Base-by-base conservation (phyloP, 495 filamentous ascomycete species). In the Lineolata rhizophorae region DNA sequence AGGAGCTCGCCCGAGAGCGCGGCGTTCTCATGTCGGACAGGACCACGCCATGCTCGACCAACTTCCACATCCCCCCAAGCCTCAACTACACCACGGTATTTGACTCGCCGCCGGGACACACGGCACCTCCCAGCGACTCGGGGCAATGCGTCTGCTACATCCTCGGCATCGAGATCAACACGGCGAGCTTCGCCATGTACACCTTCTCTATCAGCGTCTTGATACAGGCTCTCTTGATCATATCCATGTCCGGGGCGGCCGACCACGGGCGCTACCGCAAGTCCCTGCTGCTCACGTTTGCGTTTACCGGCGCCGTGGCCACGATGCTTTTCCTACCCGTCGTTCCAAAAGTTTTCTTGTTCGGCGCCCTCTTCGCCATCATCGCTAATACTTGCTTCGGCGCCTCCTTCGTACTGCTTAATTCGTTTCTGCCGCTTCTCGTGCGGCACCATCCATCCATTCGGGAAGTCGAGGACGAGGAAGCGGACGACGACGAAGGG, bases 151-250 rank as follows among this genome's bases (percentile, higher is more conserved):
- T 95, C 31, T 64, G 95, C 42, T 67, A 71, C 35, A 53, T 97
- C 5, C 53, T 91, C 27, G 87, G 87, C 3, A 51, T 68, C 33
- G 76, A 92, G 41, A 72, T 97, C 47, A 94, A 93, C 53, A 93
- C 87, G 6, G 84, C 87, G 12, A 90, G 79, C 55, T 94, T 94
- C 52, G 87, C 90, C 36, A 83, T 97, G 76, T 97, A 95, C 56
- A 92, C 80, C 3, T 95, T 95, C 52, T 90, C 81, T 29, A 52
- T 92, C 36, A 87, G 78, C 52, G 87, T 97, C 1, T 48, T 93
- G 5, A 46, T 93, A 20, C 87, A 97, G 52, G 72, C 83, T 5
- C 51, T 94, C 14, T 51, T 97, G 20, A 90, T 97, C 18, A 76
- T 97, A 36, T 90, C 81, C 35, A 92, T 97, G 65, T 85, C 76